Conservation (phyloP, 2,329 filamentous ascomycete species). For the Sclerotinia glacialis region DNA sequence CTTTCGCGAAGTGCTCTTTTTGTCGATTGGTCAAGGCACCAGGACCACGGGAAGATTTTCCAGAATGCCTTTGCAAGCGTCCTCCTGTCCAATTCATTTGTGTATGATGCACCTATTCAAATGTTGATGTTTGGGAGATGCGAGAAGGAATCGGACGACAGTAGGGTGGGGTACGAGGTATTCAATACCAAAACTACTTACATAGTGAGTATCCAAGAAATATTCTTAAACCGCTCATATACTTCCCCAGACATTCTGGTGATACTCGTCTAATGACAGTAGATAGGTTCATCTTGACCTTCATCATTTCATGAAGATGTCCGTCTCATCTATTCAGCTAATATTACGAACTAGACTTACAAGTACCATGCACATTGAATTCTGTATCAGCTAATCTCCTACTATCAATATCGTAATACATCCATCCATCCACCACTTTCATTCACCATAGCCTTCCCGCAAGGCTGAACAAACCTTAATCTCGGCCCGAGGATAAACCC, state of each 20-base stretch:
- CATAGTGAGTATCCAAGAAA: too few species aligned
- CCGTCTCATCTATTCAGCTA: neutral
- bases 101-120: neutral
- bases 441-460: neutral
- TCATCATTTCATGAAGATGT: too few species aligned
- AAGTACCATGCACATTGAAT: neutral
- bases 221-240: too few species aligned
- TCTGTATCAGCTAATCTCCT: neutral
- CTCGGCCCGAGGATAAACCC: neutral
- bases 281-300: too few species aligned
- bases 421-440: too few species aligned
- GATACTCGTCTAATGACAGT: neutral
- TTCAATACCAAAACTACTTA: too few species aligned
- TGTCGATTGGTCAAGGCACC: constrained; percentile 38
- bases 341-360: neutral
- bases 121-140: neutral
- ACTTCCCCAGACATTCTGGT: neutral
- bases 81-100: constrained; percentile 53
- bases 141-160: neutral
- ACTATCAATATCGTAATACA: too few species aligned
- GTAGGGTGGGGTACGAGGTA: neutral
- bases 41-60: constrained; percentile 38
- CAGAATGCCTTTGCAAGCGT: constrained; percentile 44
- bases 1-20: constrained; percentile 49
- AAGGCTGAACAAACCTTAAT: neutral